Evolutionary conservation across 345 rosid species (phyloP).

Genomic region (Erucastrum elatum): DNA sequence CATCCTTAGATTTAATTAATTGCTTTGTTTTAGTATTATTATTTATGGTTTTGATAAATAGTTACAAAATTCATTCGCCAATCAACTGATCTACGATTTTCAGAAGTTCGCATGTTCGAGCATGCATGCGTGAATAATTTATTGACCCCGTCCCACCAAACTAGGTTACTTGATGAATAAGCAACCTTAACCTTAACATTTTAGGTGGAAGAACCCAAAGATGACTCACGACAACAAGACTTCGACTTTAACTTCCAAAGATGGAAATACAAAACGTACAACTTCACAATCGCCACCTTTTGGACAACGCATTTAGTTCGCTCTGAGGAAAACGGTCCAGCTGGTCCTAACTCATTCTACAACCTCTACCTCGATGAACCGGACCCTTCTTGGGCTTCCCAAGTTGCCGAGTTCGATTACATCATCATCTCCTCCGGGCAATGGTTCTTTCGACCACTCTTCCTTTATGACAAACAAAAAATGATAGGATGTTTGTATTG

Average conservation of each 20-base stretch:
- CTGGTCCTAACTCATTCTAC: constrained; percentile 57
- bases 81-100: not conserved
- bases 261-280: constrained; percentile 60
- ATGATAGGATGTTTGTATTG: constrained; percentile 66
- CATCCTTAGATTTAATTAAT: not conserved
- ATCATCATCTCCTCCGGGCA: constrained; percentile 64
- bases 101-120: not conserved
- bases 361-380: constrained; percentile 66
- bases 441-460: constrained; percentile 68
- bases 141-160: not conserved
- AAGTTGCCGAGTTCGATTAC: constrained; percentile 56
- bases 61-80: not conserved
- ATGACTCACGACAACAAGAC: constrained; percentile 45
- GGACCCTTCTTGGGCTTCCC: constrained; percentile 60
- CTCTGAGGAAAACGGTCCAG: constrained; percentile 42
- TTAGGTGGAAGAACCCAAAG: constrained; percentile 67
- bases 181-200: not conserved
- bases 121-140: not conserved
- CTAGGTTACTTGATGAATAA: not conserved
- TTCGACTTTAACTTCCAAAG: constrained; percentile 53
- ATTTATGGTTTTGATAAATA: not conserved
- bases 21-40: not conserved
- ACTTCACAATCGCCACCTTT: constrained; percentile 67
- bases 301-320: constrained; percentile 71
- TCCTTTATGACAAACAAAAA: constrained; percentile 50